A percentile compares a stretch with the other conserved stretches of the same genome.
These are phyloP conservation scores for Blastomyces emzantsi DNA, from an alignment of 2,329 filamentous ascomycete species.

Conservation along the genomic window DNA sequence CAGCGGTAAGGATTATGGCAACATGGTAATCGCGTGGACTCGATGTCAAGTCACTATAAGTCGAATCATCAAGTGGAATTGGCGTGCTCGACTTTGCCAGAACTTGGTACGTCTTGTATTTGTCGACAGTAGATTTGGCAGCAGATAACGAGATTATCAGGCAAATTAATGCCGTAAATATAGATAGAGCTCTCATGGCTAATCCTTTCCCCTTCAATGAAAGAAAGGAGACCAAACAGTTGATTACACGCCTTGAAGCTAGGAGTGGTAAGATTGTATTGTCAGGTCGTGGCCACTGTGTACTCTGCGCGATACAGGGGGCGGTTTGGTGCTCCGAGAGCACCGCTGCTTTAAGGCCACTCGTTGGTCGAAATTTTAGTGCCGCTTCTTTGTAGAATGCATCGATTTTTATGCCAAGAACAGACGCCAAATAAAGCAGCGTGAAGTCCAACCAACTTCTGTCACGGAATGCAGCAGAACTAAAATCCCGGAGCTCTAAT, in stretches of 20 bases:
- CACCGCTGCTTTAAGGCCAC: no score
- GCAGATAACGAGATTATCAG: slow-evolving; percentile 23
- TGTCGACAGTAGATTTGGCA: slow-evolving; percentile 53
- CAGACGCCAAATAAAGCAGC: neutral
- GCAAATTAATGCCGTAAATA: slow-evolving; percentile 34
- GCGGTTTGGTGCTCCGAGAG: no score
- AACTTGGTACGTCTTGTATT: slow-evolving; percentile 61
- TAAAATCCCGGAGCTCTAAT: neutral
- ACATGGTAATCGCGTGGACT: slow-evolving; percentile 75
- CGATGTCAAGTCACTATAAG: slow-evolving; percentile 66
- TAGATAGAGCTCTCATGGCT: slow-evolving; percentile 28
- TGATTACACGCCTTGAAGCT: neutral
- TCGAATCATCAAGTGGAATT: slow-evolving; percentile 66
- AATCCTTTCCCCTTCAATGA: neutral
- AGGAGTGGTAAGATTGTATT: neutral
- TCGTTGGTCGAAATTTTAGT: no score
- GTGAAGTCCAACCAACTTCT: neutral
- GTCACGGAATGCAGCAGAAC: neutral
- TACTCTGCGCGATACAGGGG: no score
- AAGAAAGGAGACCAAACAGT: neutral
- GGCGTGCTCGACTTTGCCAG: slow-evolving; percentile 58
- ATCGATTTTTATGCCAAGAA: no score
- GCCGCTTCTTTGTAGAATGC: no score
- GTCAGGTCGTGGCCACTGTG: slow-evolving; percentile 1
- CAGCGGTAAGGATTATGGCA: slow-evolving; percentile 75